Evolutionary conservation across 192 early-diverging fungal genomes (phyloP).

Genomic region (Kickxella alabastrina): DNA sequence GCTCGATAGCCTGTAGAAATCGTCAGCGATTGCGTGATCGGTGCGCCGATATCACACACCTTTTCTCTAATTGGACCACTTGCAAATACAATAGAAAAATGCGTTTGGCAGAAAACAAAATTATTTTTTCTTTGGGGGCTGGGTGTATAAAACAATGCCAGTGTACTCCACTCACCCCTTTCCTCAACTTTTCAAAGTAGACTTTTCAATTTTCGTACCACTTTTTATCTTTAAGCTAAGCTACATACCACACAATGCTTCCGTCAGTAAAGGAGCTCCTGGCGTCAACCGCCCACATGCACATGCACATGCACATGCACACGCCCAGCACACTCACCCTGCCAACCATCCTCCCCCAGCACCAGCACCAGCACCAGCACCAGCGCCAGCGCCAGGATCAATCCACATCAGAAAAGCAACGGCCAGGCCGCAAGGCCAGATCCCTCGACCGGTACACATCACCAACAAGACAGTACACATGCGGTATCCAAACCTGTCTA

Average conservation of each 20-base stretch:
- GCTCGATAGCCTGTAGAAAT: slow-evolving; percentile 1
- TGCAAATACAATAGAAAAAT: no score
- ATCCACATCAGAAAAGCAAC: slow-evolving; percentile 8
- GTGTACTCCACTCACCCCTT: no score
- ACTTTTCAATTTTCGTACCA: no score
- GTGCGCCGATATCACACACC: background rate
- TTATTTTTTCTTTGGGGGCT: no score
- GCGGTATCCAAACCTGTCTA: slow-evolving; percentile 59
- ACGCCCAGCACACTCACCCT: background rate
- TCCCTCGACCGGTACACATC: slow-evolving; percentile 22
- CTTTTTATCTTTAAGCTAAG: no score
- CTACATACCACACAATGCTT: slow-evolving; percentile 37
- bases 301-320: background rate
- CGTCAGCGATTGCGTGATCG: slow-evolving; percentile 19
- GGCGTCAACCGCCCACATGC: slow-evolving; percentile 19
- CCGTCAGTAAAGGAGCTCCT: slow-evolving; percentile 47
- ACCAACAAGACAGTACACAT: slow-evolving; percentile 51
- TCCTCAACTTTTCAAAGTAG: no score
- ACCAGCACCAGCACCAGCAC: background rate
- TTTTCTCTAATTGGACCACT: slow-evolving; percentile 2
- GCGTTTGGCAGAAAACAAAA: no score
- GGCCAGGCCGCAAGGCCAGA: slow-evolving; percentile 43
- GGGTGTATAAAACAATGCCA: no score
- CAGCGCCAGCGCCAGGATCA: background rate
- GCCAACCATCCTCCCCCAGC: slow-evolving; percentile 2